Base-by-base conservation (phyloP, 2,329 filamentous ascomycete species). In the Rutstroemia sp. region DNA sequence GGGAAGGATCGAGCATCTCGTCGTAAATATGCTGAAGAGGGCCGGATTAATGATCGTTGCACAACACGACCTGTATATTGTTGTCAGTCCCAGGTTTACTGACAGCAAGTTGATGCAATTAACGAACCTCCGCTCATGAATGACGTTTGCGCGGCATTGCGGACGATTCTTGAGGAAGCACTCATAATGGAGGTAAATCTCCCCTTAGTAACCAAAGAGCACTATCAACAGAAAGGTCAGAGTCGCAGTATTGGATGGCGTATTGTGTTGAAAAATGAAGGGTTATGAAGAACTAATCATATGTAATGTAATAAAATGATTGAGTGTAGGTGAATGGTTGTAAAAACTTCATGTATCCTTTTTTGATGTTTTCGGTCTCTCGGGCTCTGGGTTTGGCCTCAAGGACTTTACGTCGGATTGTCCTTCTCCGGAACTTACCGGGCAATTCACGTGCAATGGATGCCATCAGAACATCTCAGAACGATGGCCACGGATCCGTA, bases 101-200 rank as follows among this genome's bases (percentile, higher is more conserved):
- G 17, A 1, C 19, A 23, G 17, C 23, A 4, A 17, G 27, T 30
- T 48, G 34, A 58, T 57, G 51, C 62, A 66, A 64, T 47, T 54
- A 25, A 61, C 62, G 30, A 64, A 70, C 68, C 56, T 58, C 61
- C 62, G 48, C 51, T 61, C 52, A 67, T 57, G 52, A 70, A 62
- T 25, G 68, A 63, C 50, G 60, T 61, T 63, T 68, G 68, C 57
- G 65, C 65, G 58, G 68, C 69, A 63, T 60, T 68, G 60, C 68
- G 69, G 62, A 69, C 67, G 39, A 71, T 57, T 64, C 67, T 67
- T 27, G 69, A 67, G 52, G 69, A 68, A 61, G 66, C 63, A 59
- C 68, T 71, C 69, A 71, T 71, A 37, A 16, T 42, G 30, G 27
- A 52, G 48, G 54, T 30, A 44, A 53, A 39, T 47, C 23, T 37